Evolutionary conservation across 306 rosid species (phyloP).

Genomic region (Lotus japonicus): DNA sequence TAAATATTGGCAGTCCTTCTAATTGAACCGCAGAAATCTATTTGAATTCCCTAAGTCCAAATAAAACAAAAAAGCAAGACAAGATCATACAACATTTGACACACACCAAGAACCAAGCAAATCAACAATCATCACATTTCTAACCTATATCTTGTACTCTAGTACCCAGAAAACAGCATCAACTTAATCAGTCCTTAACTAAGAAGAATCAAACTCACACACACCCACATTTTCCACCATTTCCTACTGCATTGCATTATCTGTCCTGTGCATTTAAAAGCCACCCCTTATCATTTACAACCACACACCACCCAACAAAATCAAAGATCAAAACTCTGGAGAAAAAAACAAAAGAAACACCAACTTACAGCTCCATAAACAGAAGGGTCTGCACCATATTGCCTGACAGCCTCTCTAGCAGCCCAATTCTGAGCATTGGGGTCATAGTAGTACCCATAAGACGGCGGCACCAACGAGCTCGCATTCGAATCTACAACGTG

Average conservation of each 20-base stretch:
- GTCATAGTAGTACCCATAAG: slow-evolving; percentile 19
- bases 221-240: not conserved
- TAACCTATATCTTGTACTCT: not conserved
- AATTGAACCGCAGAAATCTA: not conserved
- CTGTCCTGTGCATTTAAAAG: not conserved
- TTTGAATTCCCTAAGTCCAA: not conserved
- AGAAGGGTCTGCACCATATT: slow-evolving; percentile 23
- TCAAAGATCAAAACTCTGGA: not conserved
- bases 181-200: not conserved
- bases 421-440: slow-evolving; percentile 27
- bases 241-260: not conserved
- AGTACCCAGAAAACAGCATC: not conserved
- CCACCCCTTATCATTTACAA: not conserved
- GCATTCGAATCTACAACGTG: slow-evolving; percentile 16
- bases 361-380: slow-evolving; percentile 19
- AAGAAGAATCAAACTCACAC: not conserved
- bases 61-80: too few species aligned
- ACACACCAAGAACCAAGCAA: not conserved
- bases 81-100: not conserved
- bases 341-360: not conserved
- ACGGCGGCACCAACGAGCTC: not conserved
- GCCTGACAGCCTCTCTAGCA: slow-evolving; percentile 30
- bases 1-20: too few species aligned
- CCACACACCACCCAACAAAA: not conserved
- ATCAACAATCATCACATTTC: not conserved